Base-by-base conservation (phyloP, 306 rosid genomes). In the Cercis canadensis region DNA sequence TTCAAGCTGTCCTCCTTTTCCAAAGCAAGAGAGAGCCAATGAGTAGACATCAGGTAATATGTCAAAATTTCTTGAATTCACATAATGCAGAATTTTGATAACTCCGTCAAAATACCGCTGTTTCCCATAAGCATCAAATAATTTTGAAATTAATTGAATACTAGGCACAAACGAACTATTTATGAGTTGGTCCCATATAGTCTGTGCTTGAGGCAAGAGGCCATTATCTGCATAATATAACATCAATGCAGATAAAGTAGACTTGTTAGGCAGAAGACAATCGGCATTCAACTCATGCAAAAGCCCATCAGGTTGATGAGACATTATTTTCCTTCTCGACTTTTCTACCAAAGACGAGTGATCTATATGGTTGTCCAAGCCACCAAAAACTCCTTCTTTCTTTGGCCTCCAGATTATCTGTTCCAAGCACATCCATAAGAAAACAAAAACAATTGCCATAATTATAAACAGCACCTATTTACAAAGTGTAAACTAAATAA, bases 21-120 rank as follows among this genome's bases (percentile, higher is more conserved):
- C 97, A 79, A 90, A 87, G 75, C 89, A 87, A 40, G 90, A 73
- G 18, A 93, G 77, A 60, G 98, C 98, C 41, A 86, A 72, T 32
- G 86, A 79, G 83, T 80, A 93, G 40, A 82, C 88, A 62, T 67
- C 77, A 46, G 96, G 96, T 16, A 87, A 75, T 34, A 76, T 73
- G 60, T 78, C 36, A 36, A 79, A 75, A 57, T 84, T 77, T 66
- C 88, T 86, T 10, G 67, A 60, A 57, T 72, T 72, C 24, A 76
- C 55, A 60, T 75, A 84, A 44, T 59, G 78, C 31, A 92, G 69
- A 70, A 88, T 47, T 47, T 75, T n/a, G 13, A 62, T 60, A 58
- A 87, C 81, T 58, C 51, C 79, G 9, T 62, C 56, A 18, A 82
- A 87, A 29, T 65, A 44, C 56, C 84, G 59, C 13, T 57, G 64